These are phyloP conservation scores for Oryza glumipatula DNA, from an alignment of 176 grass and related monocot species.

Conservation along the genomic window DNA sequence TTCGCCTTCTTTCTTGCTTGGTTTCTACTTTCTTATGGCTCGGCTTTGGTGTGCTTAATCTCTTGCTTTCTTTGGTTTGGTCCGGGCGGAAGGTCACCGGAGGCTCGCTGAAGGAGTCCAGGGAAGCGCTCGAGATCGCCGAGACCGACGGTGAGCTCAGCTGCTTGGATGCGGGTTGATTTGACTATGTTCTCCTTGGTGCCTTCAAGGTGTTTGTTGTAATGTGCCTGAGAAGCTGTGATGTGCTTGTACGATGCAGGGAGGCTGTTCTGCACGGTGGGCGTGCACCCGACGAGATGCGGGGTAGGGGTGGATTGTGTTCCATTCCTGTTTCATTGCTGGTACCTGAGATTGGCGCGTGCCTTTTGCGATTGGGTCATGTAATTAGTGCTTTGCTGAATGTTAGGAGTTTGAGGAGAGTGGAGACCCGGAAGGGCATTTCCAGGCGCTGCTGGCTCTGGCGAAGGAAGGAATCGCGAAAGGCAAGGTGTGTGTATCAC, in stretches of 20 bases:
- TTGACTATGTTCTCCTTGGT: background rate
- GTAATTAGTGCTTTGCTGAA: background rate
- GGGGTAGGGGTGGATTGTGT: conserved; percentile 47
- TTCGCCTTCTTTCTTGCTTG: background rate
- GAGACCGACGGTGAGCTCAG: conserved; percentile 77
- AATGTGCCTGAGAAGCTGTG: conserved; percentile 38
- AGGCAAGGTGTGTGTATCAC: conserved; percentile 72
- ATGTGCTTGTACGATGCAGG: conserved; percentile 52
- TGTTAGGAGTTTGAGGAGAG: conserved; percentile 93
- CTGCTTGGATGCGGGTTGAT: background rate
- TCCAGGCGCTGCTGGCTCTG: conserved; percentile 72
- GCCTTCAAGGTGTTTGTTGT: conserved; percentile 53
- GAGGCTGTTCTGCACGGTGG: conserved; percentile 88
- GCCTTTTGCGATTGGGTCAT: conserved; percentile 2
- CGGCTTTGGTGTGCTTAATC: background rate
- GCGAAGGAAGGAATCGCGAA: conserved; percentile 75
- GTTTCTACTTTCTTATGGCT: too few species aligned
- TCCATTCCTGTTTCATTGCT: background rate
- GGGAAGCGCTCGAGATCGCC: conserved; percentile 79
- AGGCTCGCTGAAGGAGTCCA: conserved; percentile 86
- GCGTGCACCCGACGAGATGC: conserved; percentile 96
- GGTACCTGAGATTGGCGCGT: background rate
- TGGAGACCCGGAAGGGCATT: conserved; percentile 83
- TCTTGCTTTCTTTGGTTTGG: background rate
- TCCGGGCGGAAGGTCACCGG: conserved; percentile 64